A percentile compares a stretch with the other conserved stretches of the same genome.
Conservation (phyloP, 768 basidiomycete species). For the Podaxis sp. region DNA sequence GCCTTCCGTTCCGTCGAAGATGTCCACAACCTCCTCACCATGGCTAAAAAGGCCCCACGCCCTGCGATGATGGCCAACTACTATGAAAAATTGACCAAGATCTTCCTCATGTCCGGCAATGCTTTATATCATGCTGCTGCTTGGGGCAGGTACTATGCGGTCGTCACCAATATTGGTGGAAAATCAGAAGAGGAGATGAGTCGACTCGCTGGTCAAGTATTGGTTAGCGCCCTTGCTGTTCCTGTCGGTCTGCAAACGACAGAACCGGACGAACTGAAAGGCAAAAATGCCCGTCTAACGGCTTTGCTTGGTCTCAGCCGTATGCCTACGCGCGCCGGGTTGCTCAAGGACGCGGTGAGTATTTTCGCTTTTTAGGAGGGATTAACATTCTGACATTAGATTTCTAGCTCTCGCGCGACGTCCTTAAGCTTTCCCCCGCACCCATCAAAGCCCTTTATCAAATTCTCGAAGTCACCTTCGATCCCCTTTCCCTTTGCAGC, state of each 20-base stretch:
- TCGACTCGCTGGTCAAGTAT: slow-evolving; percentile 84
- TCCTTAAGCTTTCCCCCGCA: slow-evolving; percentile 74
- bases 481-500: slow-evolving; percentile 82
- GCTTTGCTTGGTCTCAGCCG: slow-evolving; percentile 81
- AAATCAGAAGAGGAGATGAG: slow-evolving; percentile 76
- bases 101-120: slow-evolving; percentile 94
- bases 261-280: slow-evolving; percentile 47
- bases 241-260: slow-evolving; percentile 67
- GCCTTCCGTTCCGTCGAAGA: slow-evolving; percentile 98
- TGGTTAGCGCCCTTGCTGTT: slow-evolving; percentile 90
- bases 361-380: not conserved
- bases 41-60: slow-evolving; percentile 90
- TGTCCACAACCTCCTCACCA: slow-evolving; percentile 90
- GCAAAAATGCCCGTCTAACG: slow-evolving; percentile 75
- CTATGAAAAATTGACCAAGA: slow-evolving; percentile 96
- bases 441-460: slow-evolving; percentile 78
- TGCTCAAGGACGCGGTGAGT: slow-evolving; percentile 85
- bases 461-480: slow-evolving; percentile 89
- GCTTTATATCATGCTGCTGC: slow-evolving; percentile 96
- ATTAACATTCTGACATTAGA: slow-evolving; percentile 2
- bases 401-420: slow-evolving; percentile 72
- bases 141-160: slow-evolving; percentile 82
- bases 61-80: slow-evolving; percentile 98
- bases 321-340: slow-evolving; percentile 82
- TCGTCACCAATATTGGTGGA: slow-evolving; percentile 70